Conservation (phyloP, 495 filamentous ascomycete species). For the Trichoderma virens region DNA sequence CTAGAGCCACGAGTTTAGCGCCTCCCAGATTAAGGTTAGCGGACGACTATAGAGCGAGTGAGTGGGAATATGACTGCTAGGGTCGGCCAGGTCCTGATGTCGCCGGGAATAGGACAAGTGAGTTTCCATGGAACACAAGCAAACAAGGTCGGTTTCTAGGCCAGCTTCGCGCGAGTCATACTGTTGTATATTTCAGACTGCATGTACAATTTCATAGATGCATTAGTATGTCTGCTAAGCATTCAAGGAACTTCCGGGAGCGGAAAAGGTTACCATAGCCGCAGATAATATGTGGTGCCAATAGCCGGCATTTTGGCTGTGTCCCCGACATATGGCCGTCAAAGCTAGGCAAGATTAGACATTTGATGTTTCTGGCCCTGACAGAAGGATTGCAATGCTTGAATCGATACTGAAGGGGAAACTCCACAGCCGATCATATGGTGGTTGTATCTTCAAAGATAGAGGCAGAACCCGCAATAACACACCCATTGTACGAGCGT, state of each 20-base stretch:
- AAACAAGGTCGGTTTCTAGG: too few relatives aligned
- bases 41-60: neutral
- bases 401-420: neutral
- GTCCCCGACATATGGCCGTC: slow-evolving; percentile 4
- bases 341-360: neutral
- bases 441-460: too few relatives aligned
- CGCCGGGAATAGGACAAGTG: neutral
- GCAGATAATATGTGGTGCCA: neutral
- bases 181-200: neutral
- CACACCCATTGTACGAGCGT: neutral
- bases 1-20: neutral
- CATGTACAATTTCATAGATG: neutral
- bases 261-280: neutral
- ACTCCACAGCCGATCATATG: too few relatives aligned
- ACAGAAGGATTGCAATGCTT: neutral
- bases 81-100: too few relatives aligned
- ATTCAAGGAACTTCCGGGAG: neutral
- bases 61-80: too few relatives aligned
- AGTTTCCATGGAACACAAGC: too few relatives aligned
- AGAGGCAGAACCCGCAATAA: too few relatives aligned
- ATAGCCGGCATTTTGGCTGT: slow-evolving; percentile 2
- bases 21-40: slow-evolving; percentile 1
- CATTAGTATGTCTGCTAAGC: neutral
- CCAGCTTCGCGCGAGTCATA: neutral
- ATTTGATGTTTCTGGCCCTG: neutral